Evolutionary conservation across 2,329 filamentous ascomycete species (phyloP).

Genomic region (Stromatinia cepivora): DNA sequence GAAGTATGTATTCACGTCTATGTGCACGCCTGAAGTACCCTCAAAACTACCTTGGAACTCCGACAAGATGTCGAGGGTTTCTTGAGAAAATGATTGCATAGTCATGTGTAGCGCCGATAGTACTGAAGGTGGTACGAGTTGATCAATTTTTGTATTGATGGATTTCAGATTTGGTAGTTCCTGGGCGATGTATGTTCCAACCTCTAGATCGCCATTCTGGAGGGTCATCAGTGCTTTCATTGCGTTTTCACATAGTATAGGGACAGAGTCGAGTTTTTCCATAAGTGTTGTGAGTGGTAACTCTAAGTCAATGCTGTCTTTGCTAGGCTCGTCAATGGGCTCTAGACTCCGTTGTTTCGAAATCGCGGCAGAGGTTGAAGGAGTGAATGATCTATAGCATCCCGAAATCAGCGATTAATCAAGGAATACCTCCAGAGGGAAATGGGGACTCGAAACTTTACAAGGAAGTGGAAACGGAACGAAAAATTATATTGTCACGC

Average conservation of each 20-base stretch:
- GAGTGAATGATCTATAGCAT: not conserved
- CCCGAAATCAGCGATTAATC: not conserved
- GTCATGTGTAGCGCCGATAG: not conserved
- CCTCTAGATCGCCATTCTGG: not conserved
- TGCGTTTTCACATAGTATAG: not conserved
- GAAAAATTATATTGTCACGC: not conserved
- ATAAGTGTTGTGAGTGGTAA: not conserved
- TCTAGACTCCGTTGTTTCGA: not conserved
- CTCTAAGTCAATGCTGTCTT: not conserved
- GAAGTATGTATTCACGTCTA: not conserved
- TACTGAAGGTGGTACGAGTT: conserved; percentile 5
- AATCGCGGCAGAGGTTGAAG: not conserved
- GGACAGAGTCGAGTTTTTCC: not conserved
- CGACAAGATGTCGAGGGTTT: not conserved
- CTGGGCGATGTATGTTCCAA: not conserved
- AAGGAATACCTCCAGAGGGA: not conserved
- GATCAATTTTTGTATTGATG: not conserved
- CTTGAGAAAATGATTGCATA: not conserved
- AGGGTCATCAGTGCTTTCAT: not conserved
- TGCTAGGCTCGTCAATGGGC: not conserved
- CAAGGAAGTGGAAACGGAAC: not conserved
- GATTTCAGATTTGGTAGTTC: not conserved
- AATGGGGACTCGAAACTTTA: not conserved
- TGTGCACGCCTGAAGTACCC: not conserved
- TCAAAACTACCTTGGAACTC: not conserved